Evolutionary conservation across 1,284 basidiomycete genomes (phyloP).

Genomic region (Heliocybe sulcata): DNA sequence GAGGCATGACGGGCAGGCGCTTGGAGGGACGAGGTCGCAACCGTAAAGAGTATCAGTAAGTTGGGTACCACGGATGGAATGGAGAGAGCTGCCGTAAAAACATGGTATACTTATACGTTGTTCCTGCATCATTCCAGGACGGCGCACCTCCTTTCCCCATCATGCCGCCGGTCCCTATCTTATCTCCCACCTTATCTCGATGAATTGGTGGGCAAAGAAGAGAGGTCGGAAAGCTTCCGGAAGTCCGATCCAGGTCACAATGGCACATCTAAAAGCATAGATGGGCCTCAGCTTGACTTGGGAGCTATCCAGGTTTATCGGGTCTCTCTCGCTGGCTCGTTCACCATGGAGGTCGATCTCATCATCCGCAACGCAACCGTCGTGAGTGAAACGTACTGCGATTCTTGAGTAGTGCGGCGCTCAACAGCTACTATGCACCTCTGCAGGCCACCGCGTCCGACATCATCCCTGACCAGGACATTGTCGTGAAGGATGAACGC

Average conservation of each 20-base stretch:
- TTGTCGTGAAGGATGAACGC: background rate
- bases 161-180: background rate
- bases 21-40: background rate
- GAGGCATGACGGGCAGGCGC: conserved; percentile 1
- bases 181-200: background rate
- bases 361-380: background rate
- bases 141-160: background rate
- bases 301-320: background rate
- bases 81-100: background rate
- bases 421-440: background rate
- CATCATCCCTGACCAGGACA: background rate
- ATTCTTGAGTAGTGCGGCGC: background rate
- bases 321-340: background rate
- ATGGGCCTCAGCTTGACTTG: background rate
- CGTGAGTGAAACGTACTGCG: background rate
- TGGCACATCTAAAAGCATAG: background rate
- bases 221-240: background rate
- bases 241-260: background rate
- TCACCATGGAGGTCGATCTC: background rate
- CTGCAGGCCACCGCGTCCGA: background rate
- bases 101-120: background rate
- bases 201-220: background rate
- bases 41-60: too few species aligned
- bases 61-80: background rate
- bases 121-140: background rate